These are phyloP conservation scores for Hypoxylon sp. DNA, from an alignment of 2,329 filamentous ascomycete genomes.

Conservation along the genomic window DNA sequence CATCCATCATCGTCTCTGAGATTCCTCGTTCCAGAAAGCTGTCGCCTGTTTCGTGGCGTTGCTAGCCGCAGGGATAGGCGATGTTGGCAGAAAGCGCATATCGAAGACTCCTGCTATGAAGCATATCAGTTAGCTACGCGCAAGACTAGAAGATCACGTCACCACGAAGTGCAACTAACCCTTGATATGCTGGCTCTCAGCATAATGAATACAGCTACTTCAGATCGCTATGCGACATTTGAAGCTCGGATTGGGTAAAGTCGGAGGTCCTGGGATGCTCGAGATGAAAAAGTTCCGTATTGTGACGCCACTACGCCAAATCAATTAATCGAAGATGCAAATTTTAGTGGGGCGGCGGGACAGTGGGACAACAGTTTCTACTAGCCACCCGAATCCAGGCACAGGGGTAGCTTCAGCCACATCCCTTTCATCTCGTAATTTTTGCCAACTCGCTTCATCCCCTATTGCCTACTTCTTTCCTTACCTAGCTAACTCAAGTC, in stretches of 20 bases:
- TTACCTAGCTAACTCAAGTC: background rate
- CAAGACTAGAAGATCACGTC: background rate
- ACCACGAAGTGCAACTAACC: constrained; percentile 39
- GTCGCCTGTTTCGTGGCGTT: constrained; percentile 32
- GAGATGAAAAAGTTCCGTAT: constrained; percentile 26
- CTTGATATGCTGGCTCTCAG: constrained; percentile 51
- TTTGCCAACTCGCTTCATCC: constrained; percentile 20
- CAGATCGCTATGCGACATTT: constrained; percentile 44
- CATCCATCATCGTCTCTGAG: constrained; percentile 39
- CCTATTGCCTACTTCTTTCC: constrained; percentile 7
- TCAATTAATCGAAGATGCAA: constrained; percentile 19
- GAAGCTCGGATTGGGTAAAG: constrained; percentile 27
- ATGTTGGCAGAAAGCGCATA: constrained; percentile 53
- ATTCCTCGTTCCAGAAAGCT: constrained; percentile 41
- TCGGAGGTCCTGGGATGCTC: constrained; percentile 2
- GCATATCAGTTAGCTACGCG: constrained; percentile 28
- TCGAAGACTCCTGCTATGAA: constrained; percentile 50
- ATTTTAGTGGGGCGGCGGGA: constrained; percentile 30
- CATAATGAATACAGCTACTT: constrained; percentile 48
- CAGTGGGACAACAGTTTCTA: background rate
- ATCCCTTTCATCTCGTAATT: constrained; percentile 30
- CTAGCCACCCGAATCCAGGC: constrained; percentile 2
- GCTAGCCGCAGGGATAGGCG: constrained; percentile 44
- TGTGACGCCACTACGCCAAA: constrained; percentile 25
- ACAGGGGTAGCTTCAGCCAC: constrained; percentile 48